Base-by-base conservation (phyloP, 805 yeast genomes). In the Hyphopichia homilentoma region DNA sequence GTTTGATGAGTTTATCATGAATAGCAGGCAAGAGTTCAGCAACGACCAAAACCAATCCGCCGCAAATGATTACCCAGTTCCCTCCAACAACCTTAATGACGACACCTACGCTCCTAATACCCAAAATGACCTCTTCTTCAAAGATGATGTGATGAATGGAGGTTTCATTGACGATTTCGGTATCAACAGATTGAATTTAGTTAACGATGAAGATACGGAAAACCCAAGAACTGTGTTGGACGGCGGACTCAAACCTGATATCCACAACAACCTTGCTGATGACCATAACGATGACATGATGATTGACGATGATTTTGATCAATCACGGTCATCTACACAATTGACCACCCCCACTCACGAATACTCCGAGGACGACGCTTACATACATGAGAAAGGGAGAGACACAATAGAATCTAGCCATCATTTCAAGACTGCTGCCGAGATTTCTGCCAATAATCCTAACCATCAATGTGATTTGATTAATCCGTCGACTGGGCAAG, bases 401-500 rank as follows among this genome's bases (percentile, higher is more conserved):
- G 27, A 11, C 35, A 8, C 11, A 20, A 8, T 11, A 20, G 11
- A 20, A 20, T 20, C 22, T 8, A 8, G 9, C 14, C 54, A 45
- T 30, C 17, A 8, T 11, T 13, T 13, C 5, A 42, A 41, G 32
- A 45, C 60, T 2, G 59, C 59, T 2, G 60, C 62, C 3, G 64
- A 57, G 35, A 58, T 57, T 13, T 35, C 58, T 4, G 59, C 58
- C 14, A 51, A 47, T 16, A 58, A 59, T 35, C 63, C 66, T 1
- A 65, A 62, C 37, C 81, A 81, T 43, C 70, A 75, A 40, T 82
- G 89, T 53, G 65, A 61, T 34, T 63, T 80, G 55, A 57, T 70
- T 7, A 78, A 78, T 45, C 82, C 85, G 4, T 52, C 73, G 17
- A 76, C 84, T 0, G 79, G 83, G 12, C 52, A 65, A 40, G 75